These are phyloP conservation scores for Hondaea fermentalgiana DNA, from an alignment of 108 stramenopile species.

Conservation along the genomic window DNA sequence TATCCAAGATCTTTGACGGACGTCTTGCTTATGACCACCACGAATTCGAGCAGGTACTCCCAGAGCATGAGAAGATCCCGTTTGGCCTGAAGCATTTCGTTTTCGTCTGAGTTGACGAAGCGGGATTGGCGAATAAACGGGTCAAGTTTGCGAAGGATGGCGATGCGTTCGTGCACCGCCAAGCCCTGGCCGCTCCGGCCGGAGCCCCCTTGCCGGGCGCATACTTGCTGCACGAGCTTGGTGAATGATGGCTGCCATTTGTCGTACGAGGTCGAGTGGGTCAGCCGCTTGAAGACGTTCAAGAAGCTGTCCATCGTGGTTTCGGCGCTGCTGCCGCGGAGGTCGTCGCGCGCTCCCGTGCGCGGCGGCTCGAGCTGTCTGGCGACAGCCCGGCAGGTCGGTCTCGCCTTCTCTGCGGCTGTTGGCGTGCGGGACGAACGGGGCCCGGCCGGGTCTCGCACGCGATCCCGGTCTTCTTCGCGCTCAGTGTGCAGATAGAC, in stretches of 20 bases:
- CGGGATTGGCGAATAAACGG: background rate
- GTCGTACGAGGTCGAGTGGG: background rate
- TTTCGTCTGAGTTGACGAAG: constrained; percentile 1
- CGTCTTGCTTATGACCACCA: background rate
- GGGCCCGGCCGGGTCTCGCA: too few relatives aligned
- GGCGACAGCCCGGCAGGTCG: too few relatives aligned
- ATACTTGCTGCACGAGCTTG: background rate
- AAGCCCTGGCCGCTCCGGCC: background rate
- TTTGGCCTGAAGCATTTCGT: constrained; percentile 10
- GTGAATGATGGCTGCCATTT: background rate
- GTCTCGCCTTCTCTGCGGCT: too few relatives aligned
- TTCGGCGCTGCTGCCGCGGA: too few relatives aligned
- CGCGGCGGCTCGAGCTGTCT: too few relatives aligned
- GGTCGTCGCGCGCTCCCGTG: too few relatives aligned
- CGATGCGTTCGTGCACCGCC: background rate
- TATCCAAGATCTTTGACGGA: background rate
- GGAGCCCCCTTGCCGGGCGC: background rate
- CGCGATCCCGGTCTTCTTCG: too few relatives aligned
- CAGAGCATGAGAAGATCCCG: background rate
- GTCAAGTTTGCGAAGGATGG: background rate
- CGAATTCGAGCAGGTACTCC: constrained; percentile 13
- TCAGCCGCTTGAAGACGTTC: background rate
- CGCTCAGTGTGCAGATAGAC: too few relatives aligned
- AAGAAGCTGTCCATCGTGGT: background rate
- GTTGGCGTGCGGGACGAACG: too few relatives aligned